A percentile compares a stretch with the other conserved stretches of the same genome.
Conservation (phyloP, 345 rosid species). For the Rhodamnia rubescens region DNA sequence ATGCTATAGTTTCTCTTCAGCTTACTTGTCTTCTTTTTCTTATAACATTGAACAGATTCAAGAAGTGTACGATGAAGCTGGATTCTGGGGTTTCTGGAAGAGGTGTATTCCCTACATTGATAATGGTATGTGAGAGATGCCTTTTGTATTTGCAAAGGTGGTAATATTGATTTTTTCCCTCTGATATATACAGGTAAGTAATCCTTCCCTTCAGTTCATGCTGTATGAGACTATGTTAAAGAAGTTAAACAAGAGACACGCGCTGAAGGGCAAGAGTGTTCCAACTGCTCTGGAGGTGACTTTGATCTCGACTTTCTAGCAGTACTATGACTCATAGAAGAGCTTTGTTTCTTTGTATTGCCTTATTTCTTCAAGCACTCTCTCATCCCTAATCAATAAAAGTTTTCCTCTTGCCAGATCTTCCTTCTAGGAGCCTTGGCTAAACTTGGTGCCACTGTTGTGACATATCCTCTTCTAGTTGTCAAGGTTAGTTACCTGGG, state of each 20-base stretch:
- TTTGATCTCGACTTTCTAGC: not conserved
- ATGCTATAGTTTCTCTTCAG: not conserved
- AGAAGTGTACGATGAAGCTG: slow-evolving; percentile 82
- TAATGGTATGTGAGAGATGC: slow-evolving; percentile 62
- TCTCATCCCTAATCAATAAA: not conserved
- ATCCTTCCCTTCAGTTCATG: slow-evolving; percentile 97
- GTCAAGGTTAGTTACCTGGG: slow-evolving; percentile 45
- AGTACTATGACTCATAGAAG: not conserved
- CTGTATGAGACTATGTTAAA: slow-evolving; percentile 87
- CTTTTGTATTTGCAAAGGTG: slow-evolving; percentile 8
- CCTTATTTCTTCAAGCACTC: not conserved
- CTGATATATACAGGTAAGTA: slow-evolving; percentile 61
- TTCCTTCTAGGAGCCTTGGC: slow-evolving; percentile 96
- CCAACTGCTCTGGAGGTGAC: slow-evolving; percentile 79
- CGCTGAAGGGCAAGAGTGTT: slow-evolving; percentile 35
- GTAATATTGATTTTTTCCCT: slow-evolving; percentile 17
- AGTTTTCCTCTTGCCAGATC: slow-evolving; percentile 29
- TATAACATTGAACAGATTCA: slow-evolving; percentile 41
- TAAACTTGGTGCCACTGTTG: slow-evolving; percentile 93
- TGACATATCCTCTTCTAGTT: slow-evolving; percentile 90
- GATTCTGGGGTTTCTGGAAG: slow-evolving; percentile 88
- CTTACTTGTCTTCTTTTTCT: not conserved
- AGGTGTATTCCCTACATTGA: slow-evolving; percentile 88
- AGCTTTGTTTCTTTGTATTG: not conserved
- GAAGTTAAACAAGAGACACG: slow-evolving; percentile 57